A percentile compares a stretch with the other conserved stretches of the same genome.
phyloP scores from a whole-genome alignment of 768 basidiomycete genomes.

The Mrakia frigida region DNA sequence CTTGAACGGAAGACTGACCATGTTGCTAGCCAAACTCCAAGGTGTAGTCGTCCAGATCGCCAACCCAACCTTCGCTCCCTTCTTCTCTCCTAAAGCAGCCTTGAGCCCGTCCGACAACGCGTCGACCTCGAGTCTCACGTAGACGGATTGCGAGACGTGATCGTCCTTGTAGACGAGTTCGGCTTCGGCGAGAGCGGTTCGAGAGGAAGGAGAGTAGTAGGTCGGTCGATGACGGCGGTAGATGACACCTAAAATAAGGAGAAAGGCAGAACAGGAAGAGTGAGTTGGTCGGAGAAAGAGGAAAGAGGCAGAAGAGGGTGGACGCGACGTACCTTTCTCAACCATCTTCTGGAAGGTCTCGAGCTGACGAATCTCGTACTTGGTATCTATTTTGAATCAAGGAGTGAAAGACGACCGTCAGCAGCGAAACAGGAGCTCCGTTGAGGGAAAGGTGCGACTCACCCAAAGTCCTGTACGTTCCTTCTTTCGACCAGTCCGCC shows the following conservation, averaged over 20 bases:
- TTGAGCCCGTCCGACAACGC: conserved; percentile 34
- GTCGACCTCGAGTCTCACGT: conserved; percentile 61
- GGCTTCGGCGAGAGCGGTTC: conserved; percentile 89
- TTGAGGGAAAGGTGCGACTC: conserved; percentile 42
- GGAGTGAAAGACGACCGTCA: conserved; percentile 47
- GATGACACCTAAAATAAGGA: conserved; percentile 70
- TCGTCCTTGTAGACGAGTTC: conserved; percentile 86
- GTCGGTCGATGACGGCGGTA: conserved; percentile 83
- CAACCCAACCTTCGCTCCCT: conserved; percentile 49
- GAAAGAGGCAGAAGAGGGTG: conserved; percentile 4
- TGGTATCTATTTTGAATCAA: conserved; percentile 58
- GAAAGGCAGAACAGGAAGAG: background rate
- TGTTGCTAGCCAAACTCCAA: conserved; percentile 93
- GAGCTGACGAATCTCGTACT: conserved; percentile 83
- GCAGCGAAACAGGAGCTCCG: conserved; percentile 76
- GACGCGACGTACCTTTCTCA: conserved; percentile 55
- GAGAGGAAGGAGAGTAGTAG: conserved; percentile 90
- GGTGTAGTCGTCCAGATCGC: conserved; percentile 97
- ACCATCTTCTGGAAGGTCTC: conserved; percentile 83
- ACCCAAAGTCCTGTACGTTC: conserved; percentile 82
- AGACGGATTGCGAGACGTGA: conserved; percentile 81
- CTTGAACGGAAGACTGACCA: conserved; percentile 60
- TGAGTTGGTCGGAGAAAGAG: background rate
- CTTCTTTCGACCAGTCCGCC: conserved; percentile 72
- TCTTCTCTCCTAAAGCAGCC: conserved; percentile 10